These are phyloP conservation scores for Glebionis coronaria DNA, from an alignment of 129 eudicot species.

Conservation along the genomic window DNA sequence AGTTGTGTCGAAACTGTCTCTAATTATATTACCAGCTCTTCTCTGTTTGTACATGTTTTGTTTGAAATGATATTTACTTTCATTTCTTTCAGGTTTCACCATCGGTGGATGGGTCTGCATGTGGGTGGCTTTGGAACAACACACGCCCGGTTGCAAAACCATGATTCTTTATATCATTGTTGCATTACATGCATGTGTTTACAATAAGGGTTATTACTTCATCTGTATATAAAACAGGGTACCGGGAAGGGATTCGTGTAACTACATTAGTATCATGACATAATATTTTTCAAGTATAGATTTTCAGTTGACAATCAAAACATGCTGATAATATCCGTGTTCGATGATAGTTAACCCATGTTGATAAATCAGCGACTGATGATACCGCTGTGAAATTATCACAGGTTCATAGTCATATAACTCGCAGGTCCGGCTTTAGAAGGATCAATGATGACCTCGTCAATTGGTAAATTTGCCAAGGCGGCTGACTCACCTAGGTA, in stretches of 20 bases:
- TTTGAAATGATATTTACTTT: constrained; percentile 1
- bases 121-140: constrained; percentile 86
- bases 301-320: constrained; percentile 4
- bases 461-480: not conserved
- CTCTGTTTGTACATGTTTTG: constrained; percentile 7
- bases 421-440: not conserved
- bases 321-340: not conserved
- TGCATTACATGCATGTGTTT: constrained; percentile 4
- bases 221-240: constrained; percentile 26
- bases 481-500: not conserved
- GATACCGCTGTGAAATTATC: too few relatives aligned
- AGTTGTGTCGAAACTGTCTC: too few relatives aligned
- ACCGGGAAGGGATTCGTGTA: constrained; percentile 2
- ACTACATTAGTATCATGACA: constrained; percentile 5
- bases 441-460: not conserved
- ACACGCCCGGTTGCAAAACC: constrained; percentile 65
- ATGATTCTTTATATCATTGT: constrained; percentile 12
- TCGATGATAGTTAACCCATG: not conserved
- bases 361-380: not conserved
- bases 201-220: constrained; percentile 8
- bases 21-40: not conserved
- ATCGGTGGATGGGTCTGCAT: constrained; percentile 73
- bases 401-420: not conserved
- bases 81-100: constrained; percentile 59
- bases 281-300: not conserved